These are phyloP conservation scores for Madurella mycetomatis DNA, from an alignment of 2,329 filamentous ascomycete species.

Conservation along the genomic window DNA sequence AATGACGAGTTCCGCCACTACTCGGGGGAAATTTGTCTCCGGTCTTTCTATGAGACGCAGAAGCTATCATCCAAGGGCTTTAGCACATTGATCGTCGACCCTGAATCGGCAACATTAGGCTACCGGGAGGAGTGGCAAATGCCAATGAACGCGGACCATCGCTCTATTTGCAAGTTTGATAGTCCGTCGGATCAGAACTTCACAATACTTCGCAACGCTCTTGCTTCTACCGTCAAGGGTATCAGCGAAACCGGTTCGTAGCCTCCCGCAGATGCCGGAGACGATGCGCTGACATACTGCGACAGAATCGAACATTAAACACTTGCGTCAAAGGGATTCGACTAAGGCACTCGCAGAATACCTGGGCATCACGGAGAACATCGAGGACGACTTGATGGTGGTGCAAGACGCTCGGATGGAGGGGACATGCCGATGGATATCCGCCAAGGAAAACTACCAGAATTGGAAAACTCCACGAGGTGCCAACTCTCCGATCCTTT, in stretches of 20 bases:
- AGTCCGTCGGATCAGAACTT: background rate
- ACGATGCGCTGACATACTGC: background rate
- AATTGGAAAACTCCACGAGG: background rate
- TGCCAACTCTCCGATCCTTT: background rate
- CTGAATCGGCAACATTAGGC: background rate
- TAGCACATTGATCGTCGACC: background rate
- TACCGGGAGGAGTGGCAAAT: background rate
- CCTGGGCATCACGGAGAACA: too few species aligned
- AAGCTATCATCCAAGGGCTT: conserved; percentile 9
- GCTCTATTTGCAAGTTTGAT: background rate
- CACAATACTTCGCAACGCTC: background rate
- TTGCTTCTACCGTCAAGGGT: background rate
- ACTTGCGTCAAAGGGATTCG: too few species aligned
- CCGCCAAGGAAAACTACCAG: background rate
- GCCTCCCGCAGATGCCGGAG: too few species aligned
- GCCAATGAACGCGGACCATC: background rate
- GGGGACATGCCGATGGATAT: background rate
- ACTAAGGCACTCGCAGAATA: too few species aligned
- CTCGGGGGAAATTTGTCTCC: conserved; percentile 21
- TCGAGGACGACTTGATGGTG: too few species aligned
- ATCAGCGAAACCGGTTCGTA: background rate
- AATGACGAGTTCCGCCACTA: conserved; percentile 27
- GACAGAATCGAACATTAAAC: too few species aligned
- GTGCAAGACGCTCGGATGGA: background rate
- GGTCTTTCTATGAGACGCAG: conserved; percentile 30